Base-by-base conservation (phyloP, 1,284 basidiomycete species). In the Leccinum fallax region DNA sequence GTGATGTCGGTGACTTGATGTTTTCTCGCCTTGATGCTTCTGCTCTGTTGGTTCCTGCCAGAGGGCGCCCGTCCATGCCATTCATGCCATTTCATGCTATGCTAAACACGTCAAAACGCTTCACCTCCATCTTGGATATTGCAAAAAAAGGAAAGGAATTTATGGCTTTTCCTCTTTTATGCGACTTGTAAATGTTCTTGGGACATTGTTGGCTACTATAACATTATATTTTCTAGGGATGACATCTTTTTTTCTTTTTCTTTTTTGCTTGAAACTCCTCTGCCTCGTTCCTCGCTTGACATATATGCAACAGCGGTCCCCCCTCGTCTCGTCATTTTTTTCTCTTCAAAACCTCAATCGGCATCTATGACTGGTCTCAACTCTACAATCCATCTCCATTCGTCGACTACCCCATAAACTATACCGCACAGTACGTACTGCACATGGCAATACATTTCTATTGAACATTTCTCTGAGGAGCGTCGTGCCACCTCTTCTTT, bases 141-240 rank as follows among this genome's bases (percentile, higher is more conserved):
- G 63, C 54, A 55, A 57, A 64, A 72, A 21, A 46, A 46, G 63
- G 59, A 65, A 62, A 57, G 34, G 24, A 26, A 28, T 53, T 30
- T 21, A 15, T 52, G 11, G 53, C 53, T 56, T 62, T 28, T 51
- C 49, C 49, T 51, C 43, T 66, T 58, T 61, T 65, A 60, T 63
- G 65, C 59, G 62, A 63, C 61, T 75, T 43, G 19, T 46, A 71
- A 71, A 74, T 55, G 69, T 74, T 76, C 64, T 74, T 76, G 72
- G 72, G 75, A 76, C 71, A 73, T 64, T 73, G 67, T 71, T 74
- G 63, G 60, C 51, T 67, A 71, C 59, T 61, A 75, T 76, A 73
- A 76, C 73, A 71, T 73, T 74, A 72, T 72, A 76, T 68, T 73
- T 46, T 46, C 62, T 69, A 69, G 69, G 71, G 65, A 74, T 60